A percentile compares a stretch with the other conserved stretches of the same genome.
These are phyloP conservation scores for Chrysosporium queenslandicum DNA, from an alignment of 2,329 filamentous ascomycete species.

Conservation along the genomic window DNA sequence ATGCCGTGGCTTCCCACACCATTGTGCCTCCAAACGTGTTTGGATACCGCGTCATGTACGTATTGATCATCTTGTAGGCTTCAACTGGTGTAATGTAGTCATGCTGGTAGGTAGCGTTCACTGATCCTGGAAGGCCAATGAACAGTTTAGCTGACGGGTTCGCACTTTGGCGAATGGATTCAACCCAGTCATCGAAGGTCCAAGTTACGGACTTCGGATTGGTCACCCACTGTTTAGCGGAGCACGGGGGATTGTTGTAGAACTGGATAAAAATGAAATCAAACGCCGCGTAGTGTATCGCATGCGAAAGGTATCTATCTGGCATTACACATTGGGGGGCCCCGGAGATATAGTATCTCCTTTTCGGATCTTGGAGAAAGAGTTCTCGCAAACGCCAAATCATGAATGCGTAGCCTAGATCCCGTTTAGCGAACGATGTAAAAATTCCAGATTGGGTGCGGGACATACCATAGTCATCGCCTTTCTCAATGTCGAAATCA, in stretches of 20 bases:
- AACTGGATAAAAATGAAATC: conserved; percentile 49
- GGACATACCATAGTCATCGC: conserved; percentile 25
- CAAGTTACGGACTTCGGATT: conserved; percentile 29
- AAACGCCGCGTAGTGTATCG: conserved; percentile 38
- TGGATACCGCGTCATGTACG: conserved; percentile 33
- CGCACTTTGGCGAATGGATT: conserved; percentile 29
- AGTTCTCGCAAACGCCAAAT: conserved; percentile 39
- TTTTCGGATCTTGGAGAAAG: conserved; percentile 27
- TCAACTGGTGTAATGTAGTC: conserved; percentile 43
- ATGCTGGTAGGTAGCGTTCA: conserved; percentile 23
- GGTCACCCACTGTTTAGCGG: conserved; percentile 37
- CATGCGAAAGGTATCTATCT: conserved; percentile 39
- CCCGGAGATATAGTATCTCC: conserved; percentile 42
- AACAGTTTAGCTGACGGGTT: conserved; percentile 43
- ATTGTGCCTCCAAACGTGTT: conserved; percentile 49
- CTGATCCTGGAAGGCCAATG: conserved; percentile 41
- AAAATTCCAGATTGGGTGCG: neutral
- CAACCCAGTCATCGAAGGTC: conserved; percentile 40
- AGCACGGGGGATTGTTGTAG: conserved; percentile 46
- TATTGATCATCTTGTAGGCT: conserved; percentile 37
- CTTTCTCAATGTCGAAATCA: conserved; percentile 41
- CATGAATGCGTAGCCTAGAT: conserved; percentile 40
- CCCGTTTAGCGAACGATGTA: neutral
- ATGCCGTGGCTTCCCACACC: conserved; percentile 29
- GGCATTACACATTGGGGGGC: conserved; percentile 46